A percentile compares a stretch with the other conserved stretches of the same genome.
Conservation (phyloP, 345 rosid genomes). For the Trapa bicornis region DNA sequence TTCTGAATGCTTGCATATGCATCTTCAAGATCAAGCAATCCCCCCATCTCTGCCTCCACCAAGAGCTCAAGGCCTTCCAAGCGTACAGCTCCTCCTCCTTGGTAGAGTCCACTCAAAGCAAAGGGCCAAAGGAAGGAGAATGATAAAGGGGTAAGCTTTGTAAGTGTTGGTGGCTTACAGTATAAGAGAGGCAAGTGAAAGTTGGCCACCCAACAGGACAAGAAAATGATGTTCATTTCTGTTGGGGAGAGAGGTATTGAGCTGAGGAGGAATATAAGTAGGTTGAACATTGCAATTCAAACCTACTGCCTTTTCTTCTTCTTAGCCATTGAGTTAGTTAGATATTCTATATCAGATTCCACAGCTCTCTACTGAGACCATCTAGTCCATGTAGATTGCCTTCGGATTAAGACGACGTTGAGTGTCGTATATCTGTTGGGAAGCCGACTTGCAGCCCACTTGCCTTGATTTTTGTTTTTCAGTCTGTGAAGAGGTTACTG, state of each 20-base stretch:
- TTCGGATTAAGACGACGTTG: neutral
- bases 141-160: neutral
- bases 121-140: neutral
- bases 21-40: conserved; percentile 7
- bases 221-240: too few relatives aligned
- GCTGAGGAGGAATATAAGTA: conserved; percentile 5
- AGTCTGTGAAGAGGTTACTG: neutral
- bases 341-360: neutral
- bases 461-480: neutral
- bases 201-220: neutral
- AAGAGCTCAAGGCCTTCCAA: neutral
- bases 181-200: conserved; percentile 12
- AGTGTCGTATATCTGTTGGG: neutral
- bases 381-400: neutral
- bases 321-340: neutral
- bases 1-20: neutral
- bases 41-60: conserved; percentile 1
- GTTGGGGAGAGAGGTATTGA: neutral
- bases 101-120: conserved; percentile 6
- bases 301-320: neutral
- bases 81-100: neutral
- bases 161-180: conserved; percentile 5
- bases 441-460: neutral
- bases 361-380: neutral
- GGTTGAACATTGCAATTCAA: conserved; percentile 5